Conservation (phyloP, 345 rosid species). For the Linum tenue region DNA sequence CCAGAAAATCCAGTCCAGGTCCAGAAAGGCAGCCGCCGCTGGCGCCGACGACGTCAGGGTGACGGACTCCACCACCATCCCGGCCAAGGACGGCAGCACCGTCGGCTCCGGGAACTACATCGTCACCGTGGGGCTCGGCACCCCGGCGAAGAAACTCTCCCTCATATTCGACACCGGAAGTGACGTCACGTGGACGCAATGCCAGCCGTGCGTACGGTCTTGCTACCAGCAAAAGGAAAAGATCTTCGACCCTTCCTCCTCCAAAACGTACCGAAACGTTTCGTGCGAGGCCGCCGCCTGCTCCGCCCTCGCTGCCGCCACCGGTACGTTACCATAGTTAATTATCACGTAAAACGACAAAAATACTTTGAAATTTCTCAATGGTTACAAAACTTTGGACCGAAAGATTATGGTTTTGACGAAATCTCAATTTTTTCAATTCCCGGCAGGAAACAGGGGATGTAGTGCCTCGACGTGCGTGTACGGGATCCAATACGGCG, state of each 20-base stretch:
- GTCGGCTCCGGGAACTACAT: conserved; percentile 26
- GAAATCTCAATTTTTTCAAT: too few species aligned
- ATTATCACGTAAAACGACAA: too few species aligned
- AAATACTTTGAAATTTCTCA: too few species aligned
- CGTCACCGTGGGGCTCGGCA: conserved; percentile 22
- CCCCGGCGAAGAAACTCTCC: conserved; percentile 16
- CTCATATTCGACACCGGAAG: conserved; percentile 25
- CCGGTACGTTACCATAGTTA: background rate
- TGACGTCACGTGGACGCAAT: conserved; percentile 27
- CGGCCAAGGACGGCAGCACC: conserved; percentile 49
- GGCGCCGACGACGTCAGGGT: conserved; percentile 4
- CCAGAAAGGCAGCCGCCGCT: conserved; percentile 17
- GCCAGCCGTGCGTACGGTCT: conserved; percentile 17
- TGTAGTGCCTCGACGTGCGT: conserved; percentile 55
- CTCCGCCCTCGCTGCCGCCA: background rate
- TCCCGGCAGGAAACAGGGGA: background rate
- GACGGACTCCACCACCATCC: conserved; percentile 33
- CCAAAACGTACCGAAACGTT: background rate
- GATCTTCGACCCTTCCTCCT: conserved; percentile 4
- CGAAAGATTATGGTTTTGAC: too few species aligned
- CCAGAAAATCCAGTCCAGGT: conserved; percentile 41
- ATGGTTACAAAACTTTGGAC: too few species aligned
- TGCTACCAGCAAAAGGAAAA: conserved; percentile 22
- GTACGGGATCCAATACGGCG: conserved; percentile 76
- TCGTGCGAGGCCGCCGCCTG: background rate